A percentile compares a stretch with the other conserved stretches of the same genome.
These are phyloP conservation scores for Pouteria glomerata DNA, from an alignment of 148 eudicot species.

Conservation along the genomic window DNA sequence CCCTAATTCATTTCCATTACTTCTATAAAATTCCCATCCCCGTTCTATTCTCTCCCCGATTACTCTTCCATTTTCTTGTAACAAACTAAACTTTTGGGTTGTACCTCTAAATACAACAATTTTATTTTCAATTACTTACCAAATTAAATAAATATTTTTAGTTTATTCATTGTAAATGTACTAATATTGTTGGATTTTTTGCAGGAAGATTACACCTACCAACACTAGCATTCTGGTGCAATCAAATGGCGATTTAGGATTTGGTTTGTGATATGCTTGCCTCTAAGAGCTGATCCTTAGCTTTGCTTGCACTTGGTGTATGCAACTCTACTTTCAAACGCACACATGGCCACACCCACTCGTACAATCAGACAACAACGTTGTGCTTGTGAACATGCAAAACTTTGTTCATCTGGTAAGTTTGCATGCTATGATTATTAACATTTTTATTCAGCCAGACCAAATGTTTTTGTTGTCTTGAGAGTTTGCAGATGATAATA, in stretches of 20 bases:
- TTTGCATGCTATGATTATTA: not conserved
- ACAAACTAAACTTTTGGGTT: too few species aligned
- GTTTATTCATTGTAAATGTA: not conserved
- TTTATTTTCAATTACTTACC: not conserved
- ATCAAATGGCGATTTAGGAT: slow-evolving; percentile 32
- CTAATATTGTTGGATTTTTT: slow-evolving; percentile 9
- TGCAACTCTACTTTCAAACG: not conserved
- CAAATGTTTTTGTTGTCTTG: not conserved
- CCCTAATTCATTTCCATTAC: too few species aligned
- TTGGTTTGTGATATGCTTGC: slow-evolving; percentile 21
- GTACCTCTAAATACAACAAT: not conserved
- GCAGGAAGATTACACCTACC: slow-evolving; percentile 45
- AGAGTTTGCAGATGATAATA: not conserved
- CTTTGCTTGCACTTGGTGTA: not conserved
- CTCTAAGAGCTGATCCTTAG: not conserved
- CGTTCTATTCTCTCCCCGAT: not conserved
- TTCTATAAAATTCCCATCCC: too few species aligned
- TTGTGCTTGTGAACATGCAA: not conserved
- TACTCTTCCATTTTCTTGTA: too few species aligned
- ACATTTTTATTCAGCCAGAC: not conserved
- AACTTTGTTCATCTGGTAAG: not conserved
- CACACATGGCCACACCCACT: not conserved
- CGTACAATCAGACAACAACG: not conserved
- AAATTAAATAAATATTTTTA: not conserved
- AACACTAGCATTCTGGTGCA: slow-evolving; percentile 44